Conservation (phyloP, 2,329 filamentous ascomycete species). For the Fusarium cyanostomum region DNA sequence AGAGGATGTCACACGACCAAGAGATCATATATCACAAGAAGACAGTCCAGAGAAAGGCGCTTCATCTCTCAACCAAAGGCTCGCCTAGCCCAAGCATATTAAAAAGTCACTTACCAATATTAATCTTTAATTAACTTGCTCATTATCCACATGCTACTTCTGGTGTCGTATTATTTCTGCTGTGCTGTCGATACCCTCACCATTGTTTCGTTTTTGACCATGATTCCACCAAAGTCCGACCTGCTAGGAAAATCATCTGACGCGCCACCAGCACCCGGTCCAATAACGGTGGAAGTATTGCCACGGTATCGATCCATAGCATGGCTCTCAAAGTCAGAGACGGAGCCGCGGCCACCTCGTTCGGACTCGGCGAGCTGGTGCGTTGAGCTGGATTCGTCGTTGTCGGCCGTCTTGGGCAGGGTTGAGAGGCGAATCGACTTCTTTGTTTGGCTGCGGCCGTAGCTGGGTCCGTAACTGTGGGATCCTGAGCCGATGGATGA, state of each 20-base stretch:
- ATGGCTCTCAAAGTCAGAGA: conserved; percentile 35
- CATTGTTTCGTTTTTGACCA: conserved; percentile 39
- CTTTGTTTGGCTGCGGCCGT: conserved; percentile 33
- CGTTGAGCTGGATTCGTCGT: conserved; percentile 36
- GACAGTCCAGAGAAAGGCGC: too few relatives aligned
- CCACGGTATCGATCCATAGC: conserved; percentile 29
- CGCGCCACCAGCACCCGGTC: not conserved
- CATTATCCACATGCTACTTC: not conserved
- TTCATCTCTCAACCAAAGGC: too few relatives aligned
- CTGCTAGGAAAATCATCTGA: not conserved
- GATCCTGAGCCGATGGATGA: conserved; percentile 29
- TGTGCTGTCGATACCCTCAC: conserved; percentile 21
- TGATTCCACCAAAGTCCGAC: conserved; percentile 22
- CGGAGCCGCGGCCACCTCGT: not conserved
- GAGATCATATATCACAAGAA: too few relatives aligned
- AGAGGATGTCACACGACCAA: too few relatives aligned
- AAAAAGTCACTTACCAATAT: not conserved
- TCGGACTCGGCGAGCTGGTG: conserved; percentile 34
- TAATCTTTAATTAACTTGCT: not conserved
- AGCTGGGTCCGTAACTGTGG: conserved; percentile 24
- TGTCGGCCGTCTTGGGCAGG: conserved; percentile 19
- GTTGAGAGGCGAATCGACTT: conserved; percentile 34
- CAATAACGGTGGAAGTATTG: conserved; percentile 26
- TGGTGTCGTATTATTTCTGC: not conserved
- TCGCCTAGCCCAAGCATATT: too few relatives aligned